Evolutionary conservation across 139 green algal species (phyloP), one percentile per base, ranked within the genome.

Genomic region (Limnomonas spitsbergensis): DNA sequence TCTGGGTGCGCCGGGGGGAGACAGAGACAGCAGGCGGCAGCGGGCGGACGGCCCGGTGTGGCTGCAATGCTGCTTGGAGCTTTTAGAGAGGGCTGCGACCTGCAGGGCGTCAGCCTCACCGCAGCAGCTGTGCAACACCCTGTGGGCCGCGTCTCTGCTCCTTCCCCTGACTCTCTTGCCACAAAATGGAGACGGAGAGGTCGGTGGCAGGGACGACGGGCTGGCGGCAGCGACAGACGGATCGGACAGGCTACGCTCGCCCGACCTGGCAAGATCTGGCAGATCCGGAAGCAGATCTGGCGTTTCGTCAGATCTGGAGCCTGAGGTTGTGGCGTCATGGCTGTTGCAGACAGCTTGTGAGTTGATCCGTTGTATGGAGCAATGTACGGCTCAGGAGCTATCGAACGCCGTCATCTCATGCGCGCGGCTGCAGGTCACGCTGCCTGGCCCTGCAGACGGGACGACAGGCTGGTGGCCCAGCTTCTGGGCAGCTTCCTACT

Each of bases 91-190:
- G n/a, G n/a, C 47, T 61, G 14, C 20, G 47, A 61, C 20, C 47
- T 29, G 47, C 47, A 61, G 47, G 47, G 47, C 47, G 14, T 61
- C 47, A 29, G 47, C 47, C 47, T 61, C 56, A 38, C 56, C 56
- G 29, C 56, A 70, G 14, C 56, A 70, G n/a, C 29, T 70, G 56
- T 70, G 56, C 29, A 70, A 70, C 24, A 32, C 56, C 4, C 24
- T 70, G 29, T 70, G 56, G 56, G 56, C 56, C 27, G 56, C 56
- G 9, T 70, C 56, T 32, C 4, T 36, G n/a, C 56, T 70, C 47
- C 47, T 29, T 29, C 14, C 14, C 14, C 20, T 61, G 14, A 61
- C 20, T 20, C 14, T 61, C 47, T 29, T 61, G 20, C 20, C 47
- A 29, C 47, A 29, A 61, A 61, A 20, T 14, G 20, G 47, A 14